phyloP scores from a whole-genome alignment of 2,329 filamentous ascomycete species.

The Fusarium napiforme region DNA sequence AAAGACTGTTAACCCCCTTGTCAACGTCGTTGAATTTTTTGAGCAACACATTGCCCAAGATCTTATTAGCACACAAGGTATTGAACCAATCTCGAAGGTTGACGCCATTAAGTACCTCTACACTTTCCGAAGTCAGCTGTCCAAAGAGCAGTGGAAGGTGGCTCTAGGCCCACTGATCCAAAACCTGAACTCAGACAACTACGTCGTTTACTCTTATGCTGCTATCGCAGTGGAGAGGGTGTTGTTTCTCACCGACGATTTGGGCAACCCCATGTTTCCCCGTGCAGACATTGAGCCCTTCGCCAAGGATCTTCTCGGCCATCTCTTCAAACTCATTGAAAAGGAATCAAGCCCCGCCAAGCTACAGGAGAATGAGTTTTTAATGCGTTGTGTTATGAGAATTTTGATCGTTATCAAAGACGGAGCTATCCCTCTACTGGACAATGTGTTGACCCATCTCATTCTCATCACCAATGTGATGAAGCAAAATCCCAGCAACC shows the following conservation, averaged over 20 bases:
- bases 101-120: slow-evolving; percentile 99
- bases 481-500: slow-evolving; percentile 94
- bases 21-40: slow-evolving; percentile 95
- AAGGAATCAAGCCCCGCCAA: slow-evolving; percentile 87
- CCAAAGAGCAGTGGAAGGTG: slow-evolving; percentile 89
- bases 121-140: slow-evolving; percentile 94
- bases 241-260: slow-evolving; percentile 81
- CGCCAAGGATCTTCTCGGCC: slow-evolving; percentile 85
- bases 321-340: slow-evolving; percentile 91
- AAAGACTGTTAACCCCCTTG: slow-evolving; percentile 85
- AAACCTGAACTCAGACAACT: slow-evolving; percentile 88
- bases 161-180: slow-evolving; percentile 91
- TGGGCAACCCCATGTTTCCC: slow-evolving; percentile 81
- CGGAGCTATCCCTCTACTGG: slow-evolving; percentile 76
- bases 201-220: slow-evolving; percentile 97
- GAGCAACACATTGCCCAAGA: slow-evolving; percentile 92
- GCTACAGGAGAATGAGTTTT: slow-evolving; percentile 97
- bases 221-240: slow-evolving; percentile 96
- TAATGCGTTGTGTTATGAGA: slow-evolving; percentile 99
- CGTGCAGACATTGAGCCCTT: slow-evolving; percentile 82
- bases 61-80: slow-evolving; percentile 73
- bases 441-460: slow-evolving; percentile 84
- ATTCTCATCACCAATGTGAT: slow-evolving; percentile 92
- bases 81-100: slow-evolving; percentile 90
- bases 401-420: slow-evolving; percentile 95